Percentiles rank a stretch among this genome's conserved stretches.
Evolutionary conservation across 1,284 basidiomycete species (phyloP).

Genomic region (Trametes pubescens): DNA sequence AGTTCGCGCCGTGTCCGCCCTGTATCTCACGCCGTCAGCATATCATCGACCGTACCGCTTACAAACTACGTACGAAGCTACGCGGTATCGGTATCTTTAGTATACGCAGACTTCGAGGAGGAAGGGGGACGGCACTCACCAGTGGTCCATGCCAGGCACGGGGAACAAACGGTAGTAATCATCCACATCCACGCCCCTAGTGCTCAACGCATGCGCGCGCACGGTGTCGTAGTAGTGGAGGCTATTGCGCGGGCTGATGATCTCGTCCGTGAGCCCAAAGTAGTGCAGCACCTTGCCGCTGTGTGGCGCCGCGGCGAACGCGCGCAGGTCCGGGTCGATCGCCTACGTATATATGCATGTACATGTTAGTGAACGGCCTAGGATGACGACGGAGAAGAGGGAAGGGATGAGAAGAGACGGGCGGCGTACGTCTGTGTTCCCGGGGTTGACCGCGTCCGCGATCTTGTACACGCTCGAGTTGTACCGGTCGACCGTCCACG

Average conservation of each 20-base stretch:
- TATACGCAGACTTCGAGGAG: no score
- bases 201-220: conserved; percentile 32
- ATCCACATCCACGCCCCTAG: conserved; percentile 37
- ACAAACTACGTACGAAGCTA: no score
- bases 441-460: conserved; percentile 35
- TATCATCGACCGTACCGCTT: conserved; percentile 7
- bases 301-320: conserved; percentile 38
- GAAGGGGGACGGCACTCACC: conserved; percentile 30
- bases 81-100: no score
- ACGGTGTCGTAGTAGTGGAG: conserved; percentile 47
- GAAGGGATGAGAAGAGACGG: no score
- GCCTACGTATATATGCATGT: conserved; percentile 21
- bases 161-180: conserved; percentile 50
- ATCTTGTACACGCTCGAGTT: conserved; percentile 30
- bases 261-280: conserved; percentile 42
- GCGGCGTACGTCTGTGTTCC: conserved; percentile 28
- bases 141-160: conserved; percentile 53
- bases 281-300: conserved; percentile 45
- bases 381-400: no score
- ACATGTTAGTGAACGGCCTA: no score
- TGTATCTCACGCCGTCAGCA: neutral
- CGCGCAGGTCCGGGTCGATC: conserved; percentile 39
- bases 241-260: conserved; percentile 47
- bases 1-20: conserved; percentile 39
- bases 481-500: conserved; percentile 32